These are phyloP conservation scores for Penicillium sp. DNA, from an alignment of 2,329 filamentous ascomycete species.

Conservation along the genomic window DNA sequence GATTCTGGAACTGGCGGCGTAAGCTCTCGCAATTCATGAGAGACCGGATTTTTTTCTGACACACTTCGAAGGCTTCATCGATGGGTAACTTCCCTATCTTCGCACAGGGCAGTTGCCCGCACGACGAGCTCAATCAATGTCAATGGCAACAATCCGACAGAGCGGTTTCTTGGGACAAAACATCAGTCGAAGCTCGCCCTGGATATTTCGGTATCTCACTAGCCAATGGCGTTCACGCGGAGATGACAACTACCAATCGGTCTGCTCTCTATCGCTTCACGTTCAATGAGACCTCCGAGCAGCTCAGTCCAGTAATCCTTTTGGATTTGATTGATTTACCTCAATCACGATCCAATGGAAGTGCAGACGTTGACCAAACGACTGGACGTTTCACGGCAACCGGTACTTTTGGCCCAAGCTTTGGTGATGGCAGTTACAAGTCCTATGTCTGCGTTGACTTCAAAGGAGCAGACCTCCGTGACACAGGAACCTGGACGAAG, in stretches of 20 bases:
- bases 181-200: constrained; percentile 55
- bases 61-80: constrained; percentile 49
- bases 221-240: constrained; percentile 55
- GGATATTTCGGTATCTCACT: constrained; percentile 64
- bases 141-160: constrained; percentile 55
- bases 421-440: constrained; percentile 59
- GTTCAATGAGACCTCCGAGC: constrained; percentile 42
- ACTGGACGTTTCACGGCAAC: constrained; percentile 62
- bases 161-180: constrained; percentile 47
- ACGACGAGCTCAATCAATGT: constrained; percentile 60
- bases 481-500: constrained; percentile 60
- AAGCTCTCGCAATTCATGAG: constrained; percentile 6
- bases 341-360: constrained; percentile 57
- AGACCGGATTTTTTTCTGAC: neutral
- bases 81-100: constrained; percentile 73
- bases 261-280: constrained; percentile 64
- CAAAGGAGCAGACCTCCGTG: constrained; percentile 53
- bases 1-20: constrained; percentile 52
- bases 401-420: constrained; percentile 61
- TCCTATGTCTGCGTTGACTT: constrained; percentile 68
- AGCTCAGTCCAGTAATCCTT: constrained; percentile 57
- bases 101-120: constrained; percentile 59
- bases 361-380: constrained; percentile 51
- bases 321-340: constrained; percentile 64
- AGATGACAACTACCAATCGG: constrained; percentile 66